Evolutionary conservation across 2,329 filamentous ascomycete genomes (phyloP).

Genomic region (Trichophyton equinum): DNA sequence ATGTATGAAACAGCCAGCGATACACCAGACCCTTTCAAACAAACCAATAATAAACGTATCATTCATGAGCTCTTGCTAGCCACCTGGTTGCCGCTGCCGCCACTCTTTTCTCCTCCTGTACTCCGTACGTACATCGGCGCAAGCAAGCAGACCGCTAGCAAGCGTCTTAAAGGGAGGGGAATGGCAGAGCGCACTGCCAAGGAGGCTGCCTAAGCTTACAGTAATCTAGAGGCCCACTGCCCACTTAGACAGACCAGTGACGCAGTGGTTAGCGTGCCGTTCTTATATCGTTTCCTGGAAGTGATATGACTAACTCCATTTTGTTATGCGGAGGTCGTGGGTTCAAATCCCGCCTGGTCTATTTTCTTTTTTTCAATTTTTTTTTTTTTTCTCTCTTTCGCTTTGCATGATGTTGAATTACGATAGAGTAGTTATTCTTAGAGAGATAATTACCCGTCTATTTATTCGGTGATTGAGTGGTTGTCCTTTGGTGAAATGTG

Average conservation of each 20-base stretch:
- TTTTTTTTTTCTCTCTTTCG: background rate
- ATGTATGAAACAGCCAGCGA: background rate
- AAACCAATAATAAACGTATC: background rate
- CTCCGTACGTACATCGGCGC: background rate
- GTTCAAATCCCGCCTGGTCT: constrained; percentile 4
- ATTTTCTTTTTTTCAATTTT: background rate
- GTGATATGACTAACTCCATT: constrained; percentile 1
- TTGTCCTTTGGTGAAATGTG: background rate
- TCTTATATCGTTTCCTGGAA: constrained; percentile 1
- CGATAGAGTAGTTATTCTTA: no score
- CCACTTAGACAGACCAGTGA: constrained; percentile 1
- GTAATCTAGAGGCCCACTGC: background rate
- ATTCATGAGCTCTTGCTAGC: background rate
- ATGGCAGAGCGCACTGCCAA: no score
- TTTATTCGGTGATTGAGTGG: no score
- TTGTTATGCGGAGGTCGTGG: constrained; percentile 2
- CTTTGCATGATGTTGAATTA: no score
- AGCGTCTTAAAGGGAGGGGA: no score
- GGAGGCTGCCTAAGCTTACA: background rate
- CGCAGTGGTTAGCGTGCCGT: constrained; percentile 4
- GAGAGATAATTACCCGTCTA: no score
- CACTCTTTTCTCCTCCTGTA: background rate
- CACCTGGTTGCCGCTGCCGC: background rate
- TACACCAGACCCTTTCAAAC: background rate
- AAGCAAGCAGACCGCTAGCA: background rate